Evolutionary conservation across 345 rosid genomes (phyloP), one percentile per base, ranked within the genome.

Genomic region (Noccaea bulbosa): DNA sequence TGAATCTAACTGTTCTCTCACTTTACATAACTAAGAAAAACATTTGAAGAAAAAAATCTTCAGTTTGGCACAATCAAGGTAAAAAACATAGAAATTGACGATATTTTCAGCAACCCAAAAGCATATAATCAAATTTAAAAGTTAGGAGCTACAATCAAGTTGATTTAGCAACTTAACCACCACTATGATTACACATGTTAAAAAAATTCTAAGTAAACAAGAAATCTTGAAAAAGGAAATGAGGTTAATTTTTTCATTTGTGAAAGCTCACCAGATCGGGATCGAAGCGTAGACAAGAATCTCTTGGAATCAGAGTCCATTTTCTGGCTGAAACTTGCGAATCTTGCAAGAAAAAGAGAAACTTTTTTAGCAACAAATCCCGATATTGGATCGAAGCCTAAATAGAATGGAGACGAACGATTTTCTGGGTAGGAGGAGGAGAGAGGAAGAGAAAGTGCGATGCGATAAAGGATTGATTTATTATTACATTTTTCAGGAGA

Each of bases 301-400:
- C 92, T 82, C 82, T 76, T 91, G 55, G 93, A 88, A 72, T 93
- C 96, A 77, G 92, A 87, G 64, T 93, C 98, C 98, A 93, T 93
- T 3, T 59, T 65, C 84, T 49, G 22, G 6, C 43, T 4, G 27
- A 7, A 34, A 27, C 10, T 58, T 7, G 30, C 2, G 61, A 70
- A 33, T 71, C 52, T 51, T 1, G 53, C 39, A 11, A 63, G 30
- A 41, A 40, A 41, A 41, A 14, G 24, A 33, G 54, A 35, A 17
- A 56, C 5, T 10, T 34, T 34, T 33, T 53, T 22, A 45, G 62
- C 32, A 10, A 10, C 5, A 30, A 55, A 12, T 35, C 64, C 60
- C 47, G 5, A 41, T 24, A 4, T 17, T 30, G 57, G 63, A 45
- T 66, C 67, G 78, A 59, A 27, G 59, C 62, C 32, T 20, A 51